Evolutionary conservation across 1,284 basidiomycete genomes (phyloP).

Genomic region (Meira nashicola): DNA sequence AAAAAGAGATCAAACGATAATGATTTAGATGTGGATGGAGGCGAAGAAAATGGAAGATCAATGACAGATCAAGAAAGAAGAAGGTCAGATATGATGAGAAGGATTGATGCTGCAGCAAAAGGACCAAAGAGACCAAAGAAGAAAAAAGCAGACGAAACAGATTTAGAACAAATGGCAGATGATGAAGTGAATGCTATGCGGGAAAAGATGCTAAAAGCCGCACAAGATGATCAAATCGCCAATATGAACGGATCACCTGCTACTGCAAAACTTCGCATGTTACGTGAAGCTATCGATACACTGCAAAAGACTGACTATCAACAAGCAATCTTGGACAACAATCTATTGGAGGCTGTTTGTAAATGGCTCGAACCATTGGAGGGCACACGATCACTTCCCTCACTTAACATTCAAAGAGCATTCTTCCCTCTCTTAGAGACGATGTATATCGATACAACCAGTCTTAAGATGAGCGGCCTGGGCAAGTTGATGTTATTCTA

Average conservation of each 20-base stretch:
- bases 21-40: not conserved
- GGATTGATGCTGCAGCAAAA: slow-evolving; percentile 78
- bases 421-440: slow-evolving; percentile 71
- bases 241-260: slow-evolving; percentile 81
- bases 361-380: slow-evolving; percentile 92
- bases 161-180: slow-evolving; percentile 80
- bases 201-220: slow-evolving; percentile 80
- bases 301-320: slow-evolving; percentile 76
- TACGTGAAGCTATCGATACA: slow-evolving; percentile 84
- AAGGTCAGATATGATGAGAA: slow-evolving; percentile 2
- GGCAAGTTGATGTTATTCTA: slow-evolving; percentile 94
- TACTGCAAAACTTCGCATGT: slow-evolving; percentile 73
- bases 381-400: slow-evolving; percentile 77
- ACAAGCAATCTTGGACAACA: slow-evolving; percentile 91
- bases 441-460: slow-evolving; percentile 80
- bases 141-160: slow-evolving; percentile 63
- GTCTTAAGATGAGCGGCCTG: slow-evolving; percentile 84
- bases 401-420: slow-evolving; percentile 89
- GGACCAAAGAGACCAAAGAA: slow-evolving; percentile 70
- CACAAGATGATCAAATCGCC: slow-evolving; percentile 74
- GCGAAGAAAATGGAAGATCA: not conserved
- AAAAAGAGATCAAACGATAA: slow-evolving; percentile 2
- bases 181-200: slow-evolving; percentile 80
- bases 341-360: slow-evolving; percentile 81
- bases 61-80: slow-evolving; percentile 6